Base-by-base conservation (phyloP, 2,329 filamentous ascomycete species). In the Phaeosphaeriaceae sp. region DNA sequence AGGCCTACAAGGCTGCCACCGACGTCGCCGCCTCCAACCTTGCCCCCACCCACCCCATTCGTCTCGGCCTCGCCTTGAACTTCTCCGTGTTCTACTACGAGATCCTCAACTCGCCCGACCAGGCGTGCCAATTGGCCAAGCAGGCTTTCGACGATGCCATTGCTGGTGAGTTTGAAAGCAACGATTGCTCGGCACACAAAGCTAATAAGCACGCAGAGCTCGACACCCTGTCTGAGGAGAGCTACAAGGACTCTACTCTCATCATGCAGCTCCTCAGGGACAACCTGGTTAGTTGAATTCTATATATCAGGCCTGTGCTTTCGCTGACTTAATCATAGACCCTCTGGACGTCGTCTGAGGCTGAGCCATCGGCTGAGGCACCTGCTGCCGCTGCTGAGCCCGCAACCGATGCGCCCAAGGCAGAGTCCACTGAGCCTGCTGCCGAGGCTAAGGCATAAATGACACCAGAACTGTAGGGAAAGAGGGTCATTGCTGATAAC, bases 11-110 rank as follows among this genome's bases (percentile, higher is more conserved):
- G 84, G 87, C 88, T 78, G 92, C 92, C 75, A 96, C 92, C 77
- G 92, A 96, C 81, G 91, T 96, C 74, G 92, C 92, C 64, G 88
- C 91, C 80, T 94, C 91, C 72, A 92, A 95, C 81, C 89, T 96
- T 71, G 90, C 92, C 64, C 92, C 92, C 64, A 96, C 92, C 57
- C 92, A 96, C 86, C 92, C 92, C 77, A 96, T 96, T 82, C 92
- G 92, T 76, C 90, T 96, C 67, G 92, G 92, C 79, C 88, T 96
- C 68, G 92, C 92, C 73, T 87, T 96, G 70, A 96, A 96, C 89
- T 96, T 96, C 87, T 97, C 93, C 68, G 93, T 97, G 77, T 98
- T 97, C 88, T 98, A 98, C 90, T 99, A 99, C 82, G 92, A 99
- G 89, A 99, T 98, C 80, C 87, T 98, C 76, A 99, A 98, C 87